phyloP scores from a whole-genome alignment of 768 basidiomycete species.

The Arthromyces matolae region DNA sequence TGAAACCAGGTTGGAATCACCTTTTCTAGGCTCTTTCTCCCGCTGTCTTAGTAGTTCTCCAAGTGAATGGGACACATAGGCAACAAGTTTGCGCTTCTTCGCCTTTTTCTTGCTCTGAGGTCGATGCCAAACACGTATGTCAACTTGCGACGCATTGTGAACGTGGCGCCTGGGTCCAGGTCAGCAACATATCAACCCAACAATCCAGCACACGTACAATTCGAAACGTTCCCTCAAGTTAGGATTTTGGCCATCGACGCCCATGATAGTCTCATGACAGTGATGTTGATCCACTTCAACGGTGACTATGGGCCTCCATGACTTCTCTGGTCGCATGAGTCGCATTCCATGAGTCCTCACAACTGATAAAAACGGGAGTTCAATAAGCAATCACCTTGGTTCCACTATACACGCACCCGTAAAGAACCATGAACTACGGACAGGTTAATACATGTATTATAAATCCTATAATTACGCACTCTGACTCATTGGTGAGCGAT shows the following conservation, averaged over 20 bases:
- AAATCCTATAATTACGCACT: too few species aligned
- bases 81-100: conserved; percentile 54
- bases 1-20: conserved; percentile 32
- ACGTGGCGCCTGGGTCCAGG: conserved; percentile 36
- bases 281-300: conserved; percentile 51
- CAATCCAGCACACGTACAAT: conserved; percentile 40
- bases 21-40: conserved; percentile 31
- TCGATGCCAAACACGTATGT: conserved; percentile 55
- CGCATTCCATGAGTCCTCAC: conserved; percentile 41
- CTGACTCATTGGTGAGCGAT: too few species aligned
- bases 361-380: conserved; percentile 26
- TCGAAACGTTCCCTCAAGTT: conserved; percentile 52
- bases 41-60: conserved; percentile 51
- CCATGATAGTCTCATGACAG: conserved; percentile 54
- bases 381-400: too few species aligned
- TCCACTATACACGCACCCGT: too few species aligned
- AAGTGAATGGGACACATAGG: conserved; percentile 45
- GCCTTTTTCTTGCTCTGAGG: conserved; percentile 61
- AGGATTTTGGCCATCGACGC: conserved; percentile 66
- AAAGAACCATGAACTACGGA: too few species aligned
- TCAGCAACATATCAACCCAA: not conserved
- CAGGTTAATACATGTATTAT: too few species aligned
- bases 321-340: conserved; percentile 54
- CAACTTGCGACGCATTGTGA: conserved; percentile 37
- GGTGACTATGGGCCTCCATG: conserved; percentile 65